Evolutionary conservation across 371 early-diverging fungal genomes (phyloP).

Genomic region (Mortierella sp.): DNA sequence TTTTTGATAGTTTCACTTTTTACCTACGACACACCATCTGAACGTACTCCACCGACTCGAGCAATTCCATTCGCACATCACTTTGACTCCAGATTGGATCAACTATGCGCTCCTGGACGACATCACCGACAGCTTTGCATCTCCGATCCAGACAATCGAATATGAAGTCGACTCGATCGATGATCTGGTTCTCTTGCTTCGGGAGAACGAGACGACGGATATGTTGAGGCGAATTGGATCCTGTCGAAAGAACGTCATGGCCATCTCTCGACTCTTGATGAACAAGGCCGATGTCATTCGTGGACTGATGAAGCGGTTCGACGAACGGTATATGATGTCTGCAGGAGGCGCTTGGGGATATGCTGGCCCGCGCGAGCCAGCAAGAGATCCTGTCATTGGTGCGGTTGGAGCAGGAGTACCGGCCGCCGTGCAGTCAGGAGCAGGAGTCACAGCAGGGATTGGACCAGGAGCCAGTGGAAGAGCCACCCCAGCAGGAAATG

Average conservation of each 20-base stretch:
- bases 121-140: slow-evolving; percentile 88
- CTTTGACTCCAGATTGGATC: slow-evolving; percentile 81
- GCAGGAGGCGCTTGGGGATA: slow-evolving; percentile 24
- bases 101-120: slow-evolving; percentile 91
- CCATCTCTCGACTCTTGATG: slow-evolving; percentile 78
- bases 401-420: background rate
- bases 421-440: background rate
- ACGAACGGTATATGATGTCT: slow-evolving; percentile 58
- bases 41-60: slow-evolving; percentile 85
- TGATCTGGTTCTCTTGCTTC: slow-evolving; percentile 90
- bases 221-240: slow-evolving; percentile 91
- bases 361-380: slow-evolving; percentile 34
- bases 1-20: slow-evolving; percentile 73
- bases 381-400: background rate
- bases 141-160: slow-evolving; percentile 82
- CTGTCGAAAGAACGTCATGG: slow-evolving; percentile 85
- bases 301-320: slow-evolving; percentile 82
- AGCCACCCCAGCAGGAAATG: background rate
- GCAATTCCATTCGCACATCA: slow-evolving; percentile 60
- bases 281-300: slow-evolving; percentile 88
- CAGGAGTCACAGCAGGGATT: slow-evolving; percentile 14
- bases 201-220: slow-evolving; percentile 89
- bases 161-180: slow-evolving; percentile 94
- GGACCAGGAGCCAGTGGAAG: slow-evolving; percentile 37
- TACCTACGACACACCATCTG: slow-evolving; percentile 77